Evolutionary conservation across 2,329 filamentous ascomycete genomes (phyloP), one percentile per base, ranked within the genome.

Genomic region (Xenosphaeropsis pyriputrescens): DNA sequence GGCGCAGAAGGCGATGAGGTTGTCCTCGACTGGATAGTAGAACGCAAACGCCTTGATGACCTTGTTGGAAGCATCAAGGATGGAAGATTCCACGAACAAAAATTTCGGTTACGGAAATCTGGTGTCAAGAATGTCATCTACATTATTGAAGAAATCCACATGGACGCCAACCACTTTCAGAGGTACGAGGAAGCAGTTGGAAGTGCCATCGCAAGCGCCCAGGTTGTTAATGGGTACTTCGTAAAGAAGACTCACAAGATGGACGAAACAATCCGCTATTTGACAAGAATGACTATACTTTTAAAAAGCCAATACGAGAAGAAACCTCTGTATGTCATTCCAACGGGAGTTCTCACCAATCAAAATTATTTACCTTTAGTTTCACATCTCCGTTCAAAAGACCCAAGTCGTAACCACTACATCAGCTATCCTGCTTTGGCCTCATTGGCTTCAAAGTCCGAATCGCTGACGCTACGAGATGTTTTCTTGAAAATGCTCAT

Each of bases 401-500:
- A 76, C 18, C 66, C 70, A 0, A 54, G 55, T 0, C 57, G 50
- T 6, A 64, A 65, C 3, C 74, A 75, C 50, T 68, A 78, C 48
- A 70, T 85, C 41, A 83, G 70, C 9, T 86, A 85, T 47, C 60
- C 68, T 0, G 78, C 78, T 0, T 88, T 89, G 52, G 73, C 77
- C 0, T 75, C 75, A 1, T 59, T 89, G 33, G 75, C 75, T 1
- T 83, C 78, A 7, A 91, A 91, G 55, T 84, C 79, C 0, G 79
- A 83, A 37, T 70, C 70, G 41, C 70, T 85, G 47, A 83, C 81
- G 0, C 60, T 89, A 8, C 66, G 80, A 39, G 84, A 91, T 48
- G 57, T 88, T 0, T 89, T 74, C 47, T 60, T 91, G 18, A 88
- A 88, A 57, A 89, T 91, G 82, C 67, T 91, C 35, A 86, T 91